Base-by-base conservation (phyloP, 192 early-diverging fungal species). In the Coemansia nantahalensis region DNA sequence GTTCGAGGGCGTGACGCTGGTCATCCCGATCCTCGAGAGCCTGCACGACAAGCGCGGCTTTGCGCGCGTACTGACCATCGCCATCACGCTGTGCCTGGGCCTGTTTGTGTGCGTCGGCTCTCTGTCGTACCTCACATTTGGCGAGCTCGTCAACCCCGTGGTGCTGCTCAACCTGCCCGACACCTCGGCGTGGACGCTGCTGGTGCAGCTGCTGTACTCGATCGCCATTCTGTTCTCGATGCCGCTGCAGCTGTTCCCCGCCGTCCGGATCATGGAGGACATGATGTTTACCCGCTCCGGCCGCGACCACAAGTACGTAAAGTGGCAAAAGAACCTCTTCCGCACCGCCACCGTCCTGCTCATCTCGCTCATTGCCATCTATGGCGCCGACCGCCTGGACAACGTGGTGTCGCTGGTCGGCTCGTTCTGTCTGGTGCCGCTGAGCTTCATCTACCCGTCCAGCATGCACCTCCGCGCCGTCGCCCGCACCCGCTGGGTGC, bases 221-320 rank as follows among this genome's bases (percentile, higher is more conserved):
- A 62, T 96, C 39, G 94, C 95, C 18, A 98, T 98, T 45, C 79
- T 92, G 65, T 80, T 96, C n/a, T 94, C 92, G 2, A 93, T 96
- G 61, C 95, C 95, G 3, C 65, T 98, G 30, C 90, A 90, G 34
- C 78, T 95, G 33, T 98, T 97, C 65, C 94, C 95, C 0, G 89
- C 91, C 3, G 90, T 95, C 58, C 86, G 88, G 62, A 98, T 98
- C 63, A 85, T 87, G 62, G 93, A 98, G 56, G 86, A 82, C 42
- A 90, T 82, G 37, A 54, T 94, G 41, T 95, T 95, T 59, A 71
- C 80, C 5, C 78, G 84, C 61, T 89, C 87, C 31, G 95, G 95
- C 36, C 92, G 94, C 49, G 67, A 79, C 48, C 81, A 83, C 46
- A 73, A 48, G 39, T 53, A 79, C 39, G 83, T 94, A 53, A 95